A percentile compares a stretch with the other conserved stretches of the same genome.
Evolutionary conservation across 139 green algal genomes (phyloP).

Genomic region (Chlamydomonas sphaeroides): DNA sequence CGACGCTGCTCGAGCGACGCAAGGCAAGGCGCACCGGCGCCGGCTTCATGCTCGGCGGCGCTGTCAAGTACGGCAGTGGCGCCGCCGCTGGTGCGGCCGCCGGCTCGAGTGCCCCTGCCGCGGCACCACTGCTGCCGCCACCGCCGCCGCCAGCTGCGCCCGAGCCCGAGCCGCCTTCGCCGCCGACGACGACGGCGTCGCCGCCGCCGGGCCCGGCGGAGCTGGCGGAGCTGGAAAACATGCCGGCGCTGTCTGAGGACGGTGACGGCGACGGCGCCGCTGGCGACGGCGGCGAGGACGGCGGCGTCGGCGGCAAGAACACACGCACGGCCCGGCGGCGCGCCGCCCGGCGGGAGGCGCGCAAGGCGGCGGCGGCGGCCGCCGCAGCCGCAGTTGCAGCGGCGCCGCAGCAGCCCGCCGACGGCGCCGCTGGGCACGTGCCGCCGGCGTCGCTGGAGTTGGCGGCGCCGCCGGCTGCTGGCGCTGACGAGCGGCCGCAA

Average conservation of each 20-base stretch:
- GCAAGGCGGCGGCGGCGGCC: conserved; percentile 2
- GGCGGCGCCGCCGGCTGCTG: too few species aligned
- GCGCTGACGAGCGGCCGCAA: too few species aligned
- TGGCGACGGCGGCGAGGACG: background rate
- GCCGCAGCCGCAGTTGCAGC: too few species aligned
- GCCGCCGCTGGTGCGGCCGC: background rate
- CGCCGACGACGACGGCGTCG: too few species aligned
- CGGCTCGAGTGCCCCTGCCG: background rate
- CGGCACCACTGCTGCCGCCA: background rate
- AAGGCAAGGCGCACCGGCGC: conserved; percentile 13
- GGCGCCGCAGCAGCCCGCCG: too few species aligned
- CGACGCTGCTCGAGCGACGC: conserved; percentile 25
- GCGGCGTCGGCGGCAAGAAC: background rate
- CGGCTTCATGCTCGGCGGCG: background rate
- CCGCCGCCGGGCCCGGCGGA: too few species aligned
- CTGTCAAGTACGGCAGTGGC: background rate
- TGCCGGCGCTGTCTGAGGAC: too few species aligned
- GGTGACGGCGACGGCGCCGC: background rate
- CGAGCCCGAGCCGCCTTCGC: too few species aligned
- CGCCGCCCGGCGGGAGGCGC: conserved; percentile 21
- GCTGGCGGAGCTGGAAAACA: too few species aligned
- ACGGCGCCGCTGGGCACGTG: too few species aligned
- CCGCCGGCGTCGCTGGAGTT: too few species aligned
- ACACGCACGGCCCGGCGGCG: conserved; percentile 20
- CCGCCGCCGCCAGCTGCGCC: too few species aligned